These are phyloP conservation scores for Clathrospora elynae DNA, from an alignment of 2,329 filamentous ascomycete genomes.

Conservation along the genomic window DNA sequence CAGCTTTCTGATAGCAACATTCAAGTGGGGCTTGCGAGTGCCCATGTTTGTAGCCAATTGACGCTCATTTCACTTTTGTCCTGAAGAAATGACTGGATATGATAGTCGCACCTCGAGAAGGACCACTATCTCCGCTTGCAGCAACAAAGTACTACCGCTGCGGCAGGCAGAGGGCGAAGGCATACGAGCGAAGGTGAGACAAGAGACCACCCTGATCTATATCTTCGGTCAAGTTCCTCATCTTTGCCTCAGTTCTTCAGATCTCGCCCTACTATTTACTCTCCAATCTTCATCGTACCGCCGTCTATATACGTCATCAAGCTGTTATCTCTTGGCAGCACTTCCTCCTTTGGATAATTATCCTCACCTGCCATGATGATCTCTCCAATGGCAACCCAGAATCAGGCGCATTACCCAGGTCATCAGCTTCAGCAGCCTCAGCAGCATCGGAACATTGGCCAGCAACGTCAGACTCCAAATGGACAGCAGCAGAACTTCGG, in stretches of 20 bases:
- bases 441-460: constrained; percentile 25
- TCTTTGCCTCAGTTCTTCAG: constrained; percentile 18
- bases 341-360: background rate
- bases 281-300: background rate
- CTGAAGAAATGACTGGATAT: constrained; percentile 7
- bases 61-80: constrained; percentile 8
- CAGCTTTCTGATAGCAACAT: constrained; percentile 18
- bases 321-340: background rate
- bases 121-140: constrained; percentile 17
- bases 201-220: constrained; percentile 16
- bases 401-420: constrained; percentile 15
- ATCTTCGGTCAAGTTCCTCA: constrained; percentile 17
- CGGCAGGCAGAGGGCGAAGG: constrained; percentile 9
- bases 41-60: constrained; percentile 20
- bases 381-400: constrained; percentile 15
- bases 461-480: constrained; percentile 24
- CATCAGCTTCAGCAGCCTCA: constrained; percentile 15
- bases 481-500: constrained; percentile 14
- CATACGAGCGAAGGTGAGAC: constrained; percentile 12
- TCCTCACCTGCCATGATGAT: constrained; percentile 11
- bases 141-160: constrained; percentile 17
- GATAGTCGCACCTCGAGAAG: constrained; percentile 8
- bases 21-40: constrained; percentile 20
- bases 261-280: constrained; percentile 12
- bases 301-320: background rate